A percentile compares a stretch with the other conserved stretches of the same genome.
phyloP scores from a whole-genome alignment of 2,329 filamentous ascomycete genomes.

The Lithohypha guttulata region DNA sequence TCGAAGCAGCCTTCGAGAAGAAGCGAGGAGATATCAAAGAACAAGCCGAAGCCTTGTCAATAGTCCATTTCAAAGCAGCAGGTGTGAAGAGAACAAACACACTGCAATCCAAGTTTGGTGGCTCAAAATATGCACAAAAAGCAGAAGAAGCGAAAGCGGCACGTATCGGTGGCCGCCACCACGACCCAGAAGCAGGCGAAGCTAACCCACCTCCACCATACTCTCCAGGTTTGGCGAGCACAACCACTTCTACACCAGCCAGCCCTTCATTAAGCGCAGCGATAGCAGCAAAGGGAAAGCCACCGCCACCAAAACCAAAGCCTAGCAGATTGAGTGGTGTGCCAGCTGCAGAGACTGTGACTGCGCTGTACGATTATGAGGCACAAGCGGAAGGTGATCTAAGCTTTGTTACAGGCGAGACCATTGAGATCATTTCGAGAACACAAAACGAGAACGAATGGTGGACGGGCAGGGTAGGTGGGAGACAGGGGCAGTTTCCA shows the following conservation, averaged over 20 bases:
- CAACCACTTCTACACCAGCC: constrained; percentile 31
- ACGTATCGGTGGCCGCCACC: constrained; percentile 6
- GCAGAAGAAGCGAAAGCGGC: constrained; percentile 23
- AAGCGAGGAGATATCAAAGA: constrained; percentile 86
- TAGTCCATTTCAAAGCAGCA: constrained; percentile 84
- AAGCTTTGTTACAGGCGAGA: constrained; percentile 76
- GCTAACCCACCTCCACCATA: constrained; percentile 64
- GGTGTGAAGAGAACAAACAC: constrained; percentile 39
- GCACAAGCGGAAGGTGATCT: constrained; percentile 91
- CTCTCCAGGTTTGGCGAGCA: constrained; percentile 34
- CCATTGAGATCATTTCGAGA: constrained; percentile 75
- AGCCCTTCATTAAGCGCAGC: constrained; percentile 39
- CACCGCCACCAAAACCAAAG: constrained; percentile 70
- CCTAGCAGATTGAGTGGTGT: constrained; percentile 59
- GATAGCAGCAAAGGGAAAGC: constrained; percentile 45
- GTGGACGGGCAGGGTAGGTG: constrained; percentile 79
- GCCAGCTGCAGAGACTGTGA: constrained; percentile 64
- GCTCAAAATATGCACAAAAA: constrained; percentile 17
- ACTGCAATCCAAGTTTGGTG: constrained; percentile 6
- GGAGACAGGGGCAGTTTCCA: constrained; percentile 83
- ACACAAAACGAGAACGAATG: constrained; percentile 94
- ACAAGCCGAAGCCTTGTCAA: constrained; percentile 71
- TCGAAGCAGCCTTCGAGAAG: constrained; percentile 80
- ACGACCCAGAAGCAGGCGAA: constrained; percentile 30
- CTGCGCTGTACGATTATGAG: constrained; percentile 90